Percentiles rank a stretch among this genome's conserved stretches.
Evolutionary conservation across 2,329 filamentous ascomycete genomes (phyloP).

Genomic region (Penicillium hordei): DNA sequence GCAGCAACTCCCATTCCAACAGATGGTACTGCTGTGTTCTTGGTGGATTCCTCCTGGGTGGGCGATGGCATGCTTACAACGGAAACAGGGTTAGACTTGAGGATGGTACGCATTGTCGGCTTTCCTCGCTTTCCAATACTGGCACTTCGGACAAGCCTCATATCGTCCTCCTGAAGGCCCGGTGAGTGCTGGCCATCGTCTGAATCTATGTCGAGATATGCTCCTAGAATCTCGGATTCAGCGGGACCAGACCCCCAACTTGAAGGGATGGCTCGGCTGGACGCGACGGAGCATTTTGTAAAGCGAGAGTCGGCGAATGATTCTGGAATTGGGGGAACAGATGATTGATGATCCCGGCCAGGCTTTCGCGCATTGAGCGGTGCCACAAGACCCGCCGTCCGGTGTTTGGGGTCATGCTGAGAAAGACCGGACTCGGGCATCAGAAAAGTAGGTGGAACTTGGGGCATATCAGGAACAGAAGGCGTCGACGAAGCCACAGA

Average conservation of each 20-base stretch:
- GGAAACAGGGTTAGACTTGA: slow-evolving; percentile 28
- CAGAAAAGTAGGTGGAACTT: slow-evolving; percentile 20
- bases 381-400: slow-evolving; percentile 31
- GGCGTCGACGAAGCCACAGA: slow-evolving; percentile 31
- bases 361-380: slow-evolving; percentile 32
- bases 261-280: slow-evolving; percentile 70
- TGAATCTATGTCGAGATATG: slow-evolving; percentile 34
- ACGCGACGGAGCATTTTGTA: slow-evolving; percentile 60
- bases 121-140: slow-evolving; percentile 45
- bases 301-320: slow-evolving; percentile 59
- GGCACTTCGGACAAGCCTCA: slow-evolving; percentile 40
- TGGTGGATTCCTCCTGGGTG: slow-evolving; percentile 7
- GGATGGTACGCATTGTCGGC: slow-evolving; percentile 44
- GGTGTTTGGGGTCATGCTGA: slow-evolving; percentile 27
- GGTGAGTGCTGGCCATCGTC: slow-evolving; percentile 22
- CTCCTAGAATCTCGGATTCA: slow-evolving; percentile 49
- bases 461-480: slow-evolving; percentile 33
- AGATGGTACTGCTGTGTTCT: slow-evolving; percentile 1
- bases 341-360: slow-evolving; percentile 62
- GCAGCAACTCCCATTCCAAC: slow-evolving; percentile 1
- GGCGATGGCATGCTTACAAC: slow-evolving; percentile 13
- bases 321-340: slow-evolving; percentile 74
- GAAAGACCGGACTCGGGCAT: slow-evolving; percentile 22
- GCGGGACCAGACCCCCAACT: slow-evolving; percentile 59
- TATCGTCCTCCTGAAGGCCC: slow-evolving; percentile 22